phyloP scores from a whole-genome alignment of 169 alveolate species.

The Eimeria necatrix region DNA sequence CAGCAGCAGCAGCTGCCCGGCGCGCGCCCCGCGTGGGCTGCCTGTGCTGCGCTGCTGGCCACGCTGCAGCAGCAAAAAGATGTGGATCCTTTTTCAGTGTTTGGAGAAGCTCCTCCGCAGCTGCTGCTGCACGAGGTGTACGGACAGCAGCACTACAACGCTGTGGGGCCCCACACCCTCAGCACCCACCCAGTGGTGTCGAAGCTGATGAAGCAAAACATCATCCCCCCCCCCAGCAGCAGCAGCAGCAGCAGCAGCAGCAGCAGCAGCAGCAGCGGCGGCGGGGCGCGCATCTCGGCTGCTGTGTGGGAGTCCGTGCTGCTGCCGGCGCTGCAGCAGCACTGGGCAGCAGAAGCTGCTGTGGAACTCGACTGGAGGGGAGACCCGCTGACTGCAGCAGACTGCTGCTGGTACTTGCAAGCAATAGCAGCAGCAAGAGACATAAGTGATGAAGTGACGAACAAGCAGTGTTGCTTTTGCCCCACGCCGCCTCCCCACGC shows the following conservation, averaged over 20 bases:
- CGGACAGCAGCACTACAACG: conserved; percentile 69
- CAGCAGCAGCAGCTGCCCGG: conserved; percentile 54
- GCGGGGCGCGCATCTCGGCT: neutral
- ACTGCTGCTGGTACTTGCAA: conserved; percentile 47
- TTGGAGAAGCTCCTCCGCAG: conserved; percentile 74
- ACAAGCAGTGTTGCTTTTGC: conserved; percentile 72
- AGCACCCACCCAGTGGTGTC: conserved; percentile 49
- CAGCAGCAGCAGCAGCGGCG: conserved; percentile 1
- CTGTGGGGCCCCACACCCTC: neutral
- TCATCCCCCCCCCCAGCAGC: neutral
- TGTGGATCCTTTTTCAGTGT: conserved; percentile 57
- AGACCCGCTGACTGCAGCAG: conserved; percentile 67
- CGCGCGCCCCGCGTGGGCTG: conserved; percentile 67
- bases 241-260: neutral
- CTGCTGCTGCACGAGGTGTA: conserved; percentile 54
- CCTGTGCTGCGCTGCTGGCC: neutral
- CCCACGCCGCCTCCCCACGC: conserved; percentile 66
- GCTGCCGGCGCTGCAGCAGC: conserved; percentile 54
- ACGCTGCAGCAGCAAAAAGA: conserved; percentile 12
- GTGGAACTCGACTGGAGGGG: conserved; percentile 69
- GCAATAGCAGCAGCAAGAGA: neutral
- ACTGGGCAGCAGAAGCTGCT: conserved; percentile 26
- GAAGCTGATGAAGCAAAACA: neutral
- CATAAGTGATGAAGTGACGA: neutral
- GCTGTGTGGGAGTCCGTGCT: neutral